Conservation (phyloP, 768 basidiomycete species). For the Leccinum barrowsii region DNA sequence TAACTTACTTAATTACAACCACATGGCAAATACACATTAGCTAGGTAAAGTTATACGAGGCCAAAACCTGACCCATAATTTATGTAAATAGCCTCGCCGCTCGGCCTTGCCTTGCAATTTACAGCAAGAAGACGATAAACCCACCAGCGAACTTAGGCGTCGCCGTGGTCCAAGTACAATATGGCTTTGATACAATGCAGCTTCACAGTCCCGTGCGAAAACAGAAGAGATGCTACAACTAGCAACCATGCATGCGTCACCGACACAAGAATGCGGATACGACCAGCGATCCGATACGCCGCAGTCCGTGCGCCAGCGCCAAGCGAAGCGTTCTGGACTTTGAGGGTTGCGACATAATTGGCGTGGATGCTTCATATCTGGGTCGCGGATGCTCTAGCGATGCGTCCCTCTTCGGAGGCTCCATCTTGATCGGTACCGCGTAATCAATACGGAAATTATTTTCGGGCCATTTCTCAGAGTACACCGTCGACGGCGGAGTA, state of each 20-base stretch:
- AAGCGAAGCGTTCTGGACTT: slow-evolving; percentile 24
- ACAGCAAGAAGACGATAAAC: slow-evolving; percentile 4
- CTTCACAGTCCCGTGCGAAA: slow-evolving; percentile 25
- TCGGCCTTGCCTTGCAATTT: slow-evolving; percentile 10
- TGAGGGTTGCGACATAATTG: slow-evolving; percentile 19
- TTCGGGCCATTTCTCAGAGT: slow-evolving; percentile 32
- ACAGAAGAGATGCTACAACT: slow-evolving; percentile 5
- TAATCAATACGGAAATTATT: slow-evolving; percentile 22
- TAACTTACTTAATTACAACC: slow-evolving; percentile 15
- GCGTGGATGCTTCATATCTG: slow-evolving; percentile 19
- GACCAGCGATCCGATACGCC: slow-evolving; percentile 28
- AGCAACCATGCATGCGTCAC: slow-evolving; percentile 14
- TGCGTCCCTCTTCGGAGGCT: slow-evolving; percentile 18
- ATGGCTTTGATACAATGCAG: slow-evolving; percentile 20
- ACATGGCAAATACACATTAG: slow-evolving; percentile 16
- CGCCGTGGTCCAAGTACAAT: slow-evolving; percentile 18
- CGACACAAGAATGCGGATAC: slow-evolving; percentile 30
- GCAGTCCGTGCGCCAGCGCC: slow-evolving; percentile 24
- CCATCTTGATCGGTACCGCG: slow-evolving; percentile 21
- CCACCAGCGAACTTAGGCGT: slow-evolving; percentile 4
- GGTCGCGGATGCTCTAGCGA: slow-evolving; percentile 22
- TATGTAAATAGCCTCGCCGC: slow-evolving; percentile 27
- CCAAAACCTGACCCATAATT: slow-evolving; percentile 14
- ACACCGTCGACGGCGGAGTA: slow-evolving; percentile 26
- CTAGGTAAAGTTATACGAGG: slow-evolving; percentile 6